phyloP scores from a whole-genome alignment of 192 early-diverging fungal genomes.

The Backusella morwellensis region DNA sequence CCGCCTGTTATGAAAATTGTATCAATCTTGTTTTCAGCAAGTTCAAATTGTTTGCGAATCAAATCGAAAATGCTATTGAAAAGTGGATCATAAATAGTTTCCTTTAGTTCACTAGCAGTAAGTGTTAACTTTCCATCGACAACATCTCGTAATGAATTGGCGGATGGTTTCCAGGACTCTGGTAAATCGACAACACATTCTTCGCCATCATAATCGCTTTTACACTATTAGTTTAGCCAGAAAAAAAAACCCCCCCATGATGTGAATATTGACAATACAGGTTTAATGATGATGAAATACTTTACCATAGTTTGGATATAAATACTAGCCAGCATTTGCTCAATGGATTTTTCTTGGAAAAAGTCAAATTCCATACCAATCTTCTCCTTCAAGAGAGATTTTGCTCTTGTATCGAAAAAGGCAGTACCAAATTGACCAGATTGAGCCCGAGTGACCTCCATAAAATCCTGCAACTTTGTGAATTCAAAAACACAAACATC shows the following conservation, averaged over 20 bases:
- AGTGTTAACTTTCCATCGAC: slow-evolving; percentile 32
- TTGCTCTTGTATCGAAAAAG: neutral
- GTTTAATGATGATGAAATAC: neutral
- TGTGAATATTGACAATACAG: neutral
- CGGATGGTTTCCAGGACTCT: neutral
- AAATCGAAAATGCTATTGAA: slow-evolving; percentile 35
- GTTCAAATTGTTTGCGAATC: slow-evolving; percentile 40
- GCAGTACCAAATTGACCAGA: neutral
- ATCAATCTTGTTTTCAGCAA: slow-evolving; percentile 26
- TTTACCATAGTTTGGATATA: neutral
- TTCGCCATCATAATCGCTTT: neutral
- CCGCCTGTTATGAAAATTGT: slow-evolving; percentile 57
- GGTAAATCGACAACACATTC: neutral
- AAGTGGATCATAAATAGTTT: slow-evolving; percentile 46
- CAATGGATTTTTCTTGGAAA: neutral
- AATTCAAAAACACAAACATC: neutral
- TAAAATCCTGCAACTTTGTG: neutral
- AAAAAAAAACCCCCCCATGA: neutral
- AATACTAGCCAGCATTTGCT: neutral
- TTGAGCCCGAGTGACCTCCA: neutral
- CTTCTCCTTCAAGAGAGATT: neutral
- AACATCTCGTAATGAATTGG: neutral
- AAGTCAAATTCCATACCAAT: neutral
- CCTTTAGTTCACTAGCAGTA: slow-evolving; percentile 33
- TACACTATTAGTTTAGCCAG: neutral